phyloP scores from a whole-genome alignment of 2,329 filamentous ascomycete genomes.

The Fusarium coffeatum region DNA sequence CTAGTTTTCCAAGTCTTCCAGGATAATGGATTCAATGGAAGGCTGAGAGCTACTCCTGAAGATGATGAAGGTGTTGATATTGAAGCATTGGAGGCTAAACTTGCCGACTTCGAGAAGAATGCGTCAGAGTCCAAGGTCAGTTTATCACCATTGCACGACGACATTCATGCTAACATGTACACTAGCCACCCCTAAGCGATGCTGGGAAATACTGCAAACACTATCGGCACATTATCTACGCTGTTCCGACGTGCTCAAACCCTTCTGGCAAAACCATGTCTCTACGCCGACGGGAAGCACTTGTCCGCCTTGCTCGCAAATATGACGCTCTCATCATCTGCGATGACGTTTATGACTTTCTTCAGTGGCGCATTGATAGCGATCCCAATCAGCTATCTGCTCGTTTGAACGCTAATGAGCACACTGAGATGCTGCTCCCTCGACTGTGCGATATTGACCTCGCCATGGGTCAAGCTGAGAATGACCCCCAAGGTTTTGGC shows the following conservation, averaged over 20 bases:
- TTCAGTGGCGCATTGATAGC: constrained; percentile 74
- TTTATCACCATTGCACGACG: neutral
- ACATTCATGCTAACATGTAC: constrained; percentile 6
- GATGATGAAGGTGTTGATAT: constrained; percentile 82
- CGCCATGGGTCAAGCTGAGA: constrained; percentile 65
- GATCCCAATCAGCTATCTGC: constrained; percentile 25
- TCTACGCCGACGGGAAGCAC: constrained; percentile 69
- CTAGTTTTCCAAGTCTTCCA: constrained; percentile 88
- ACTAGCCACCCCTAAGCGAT: constrained; percentile 62
- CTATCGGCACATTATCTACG: constrained; percentile 89
- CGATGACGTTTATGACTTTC: constrained; percentile 94
- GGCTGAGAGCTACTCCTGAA: constrained; percentile 77
- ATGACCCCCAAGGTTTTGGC: constrained; percentile 70
- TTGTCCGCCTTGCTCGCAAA: constrained; percentile 81
- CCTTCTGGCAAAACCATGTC: constrained; percentile 88
- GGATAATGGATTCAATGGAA: constrained; percentile 78
- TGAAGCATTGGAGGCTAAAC: constrained; percentile 55
- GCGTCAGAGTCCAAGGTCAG: constrained; percentile 31
- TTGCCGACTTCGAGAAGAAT: constrained; percentile 47
- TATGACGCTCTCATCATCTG: constrained; percentile 85
- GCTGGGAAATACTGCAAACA: constrained; percentile 74
- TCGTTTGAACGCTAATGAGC: constrained; percentile 47
- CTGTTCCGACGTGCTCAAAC: constrained; percentile 89
- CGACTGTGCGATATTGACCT: constrained; percentile 84
- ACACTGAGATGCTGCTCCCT: constrained; percentile 69